Percentiles rank a stretch among this genome's conserved stretches.
Conservation (phyloP, 2,329 filamentous ascomycete genomes). For the Trichoderma sp. region DNA sequence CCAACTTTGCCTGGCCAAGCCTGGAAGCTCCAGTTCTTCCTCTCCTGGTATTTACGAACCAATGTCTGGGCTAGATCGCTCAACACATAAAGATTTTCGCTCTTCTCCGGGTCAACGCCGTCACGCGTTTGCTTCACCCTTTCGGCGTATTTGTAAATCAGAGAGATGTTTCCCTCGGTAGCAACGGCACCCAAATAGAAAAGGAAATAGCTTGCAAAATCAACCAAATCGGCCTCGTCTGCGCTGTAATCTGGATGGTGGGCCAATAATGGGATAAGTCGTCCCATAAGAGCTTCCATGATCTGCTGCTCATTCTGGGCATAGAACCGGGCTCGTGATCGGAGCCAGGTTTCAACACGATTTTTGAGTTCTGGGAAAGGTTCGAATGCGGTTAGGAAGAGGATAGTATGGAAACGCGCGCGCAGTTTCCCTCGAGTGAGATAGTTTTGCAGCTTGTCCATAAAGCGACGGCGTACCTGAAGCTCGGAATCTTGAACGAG, state of each 20-base stretch:
- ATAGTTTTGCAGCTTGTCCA: conserved; percentile 87
- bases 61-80: conserved; percentile 84
- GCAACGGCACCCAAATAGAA: conserved; percentile 85
- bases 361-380: conserved; percentile 72
- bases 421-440: conserved; percentile 71
- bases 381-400: conserved; percentile 92
- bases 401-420: conserved; percentile 80
- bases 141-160: conserved; percentile 91
- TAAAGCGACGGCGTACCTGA: conserved; percentile 75
- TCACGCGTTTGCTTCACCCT: conserved; percentile 89
- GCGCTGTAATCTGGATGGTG: conserved; percentile 88
- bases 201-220: conserved; percentile 85
- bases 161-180: conserved; percentile 80
- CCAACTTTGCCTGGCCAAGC: conserved; percentile 80
- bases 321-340: conserved; percentile 73
- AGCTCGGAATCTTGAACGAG: conserved; percentile 76
- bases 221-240: conserved; percentile 67
- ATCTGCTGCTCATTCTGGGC: conserved; percentile 59
- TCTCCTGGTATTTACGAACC: conserved; percentile 82
- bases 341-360: conserved; percentile 83
- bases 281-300: conserved; percentile 79
- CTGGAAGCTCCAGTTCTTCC: conserved; percentile 82
- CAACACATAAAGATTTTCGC: conserved; percentile 78
- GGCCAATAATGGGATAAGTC: conserved; percentile 83
- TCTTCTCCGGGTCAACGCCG: conserved; percentile 66